Percentiles rank a stretch among this genome's conserved stretches.
Evolutionary conservation across 192 early-diverging fungal genomes (phyloP).

Genomic region (Paraglomus brasilianum): DNA sequence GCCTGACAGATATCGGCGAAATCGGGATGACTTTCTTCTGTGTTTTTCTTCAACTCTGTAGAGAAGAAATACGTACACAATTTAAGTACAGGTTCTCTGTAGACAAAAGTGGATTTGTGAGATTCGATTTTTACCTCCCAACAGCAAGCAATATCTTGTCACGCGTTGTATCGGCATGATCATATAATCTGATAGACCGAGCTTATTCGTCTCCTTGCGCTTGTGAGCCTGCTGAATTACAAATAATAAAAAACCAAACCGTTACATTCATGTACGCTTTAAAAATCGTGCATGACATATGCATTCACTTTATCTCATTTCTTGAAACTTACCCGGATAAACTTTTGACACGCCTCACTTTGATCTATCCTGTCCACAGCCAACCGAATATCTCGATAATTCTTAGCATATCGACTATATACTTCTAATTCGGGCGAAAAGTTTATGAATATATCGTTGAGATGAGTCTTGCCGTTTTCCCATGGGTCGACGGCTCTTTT

Average conservation of each 20-base stretch:
- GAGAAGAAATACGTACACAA: background rate
- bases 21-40: constrained; percentile 29
- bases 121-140: constrained; percentile 41
- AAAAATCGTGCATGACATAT: too few species aligned
- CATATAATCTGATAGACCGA: constrained; percentile 69
- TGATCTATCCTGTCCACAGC: constrained; percentile 32
- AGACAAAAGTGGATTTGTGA: background rate
- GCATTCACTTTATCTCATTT: too few species aligned
- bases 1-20: constrained; percentile 31
- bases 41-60: constrained; percentile 43
- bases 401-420: constrained; percentile 41
- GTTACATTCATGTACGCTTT: too few species aligned
- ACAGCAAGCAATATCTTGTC: constrained; percentile 71
- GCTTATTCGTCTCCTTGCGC: constrained; percentile 52
- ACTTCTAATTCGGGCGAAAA: constrained; percentile 39
- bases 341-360: constrained; percentile 37
- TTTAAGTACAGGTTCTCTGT: background rate
- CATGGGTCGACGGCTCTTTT: constrained; percentile 17
- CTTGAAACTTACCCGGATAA: constrained; percentile 33
- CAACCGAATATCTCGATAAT: constrained; percentile 34
- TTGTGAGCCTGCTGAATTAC: constrained; percentile 11
- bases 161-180: constrained; percentile 81
- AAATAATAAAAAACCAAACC: background rate
- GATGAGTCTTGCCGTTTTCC: constrained; percentile 1
- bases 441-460: constrained; percentile 39